Conservation (phyloP, 2,329 filamentous ascomycete genomes). For the Ophiostoma quercus region DNA sequence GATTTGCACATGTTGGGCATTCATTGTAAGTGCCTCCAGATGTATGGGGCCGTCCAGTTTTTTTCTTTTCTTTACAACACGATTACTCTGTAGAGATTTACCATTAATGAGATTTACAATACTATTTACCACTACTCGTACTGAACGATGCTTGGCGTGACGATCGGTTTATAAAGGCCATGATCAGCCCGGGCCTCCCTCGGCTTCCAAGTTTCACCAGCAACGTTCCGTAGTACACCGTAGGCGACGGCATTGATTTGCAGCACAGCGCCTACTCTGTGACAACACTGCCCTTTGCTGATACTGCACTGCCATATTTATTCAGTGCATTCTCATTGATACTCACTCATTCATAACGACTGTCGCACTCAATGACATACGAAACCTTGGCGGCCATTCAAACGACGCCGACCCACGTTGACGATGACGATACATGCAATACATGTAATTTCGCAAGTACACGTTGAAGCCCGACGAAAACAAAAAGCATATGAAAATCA, state of each 20-base stretch:
- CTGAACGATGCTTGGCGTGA: not conserved
- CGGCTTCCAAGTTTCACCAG: not conserved
- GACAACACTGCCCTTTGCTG: too few species aligned
- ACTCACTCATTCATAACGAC: too few species aligned
- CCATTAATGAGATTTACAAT: not conserved
- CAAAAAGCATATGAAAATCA: not conserved
- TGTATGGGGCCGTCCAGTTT: not conserved
- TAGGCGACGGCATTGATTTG: not conserved
- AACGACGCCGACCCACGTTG: not conserved
- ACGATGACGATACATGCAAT: not conserved
- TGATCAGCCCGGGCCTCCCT: not conserved
- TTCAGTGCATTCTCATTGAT: too few species aligned
- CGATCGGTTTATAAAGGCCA: not conserved
- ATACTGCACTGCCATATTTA: too few species aligned
- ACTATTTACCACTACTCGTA: too few species aligned
- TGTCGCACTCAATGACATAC: not conserved
- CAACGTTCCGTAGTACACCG: not conserved
- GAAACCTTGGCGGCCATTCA: not conserved
- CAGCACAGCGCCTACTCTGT: not conserved
- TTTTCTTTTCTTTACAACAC: not conserved
- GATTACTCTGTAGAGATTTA: too few species aligned
- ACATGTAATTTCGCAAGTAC: not conserved
- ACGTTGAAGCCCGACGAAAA: not conserved
- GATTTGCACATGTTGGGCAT: not conserved
- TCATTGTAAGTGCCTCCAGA: not conserved